These are phyloP conservation scores for Onygenales sp. DNA, from an alignment of 2,329 filamentous ascomycete genomes.

Conservation along the genomic window DNA sequence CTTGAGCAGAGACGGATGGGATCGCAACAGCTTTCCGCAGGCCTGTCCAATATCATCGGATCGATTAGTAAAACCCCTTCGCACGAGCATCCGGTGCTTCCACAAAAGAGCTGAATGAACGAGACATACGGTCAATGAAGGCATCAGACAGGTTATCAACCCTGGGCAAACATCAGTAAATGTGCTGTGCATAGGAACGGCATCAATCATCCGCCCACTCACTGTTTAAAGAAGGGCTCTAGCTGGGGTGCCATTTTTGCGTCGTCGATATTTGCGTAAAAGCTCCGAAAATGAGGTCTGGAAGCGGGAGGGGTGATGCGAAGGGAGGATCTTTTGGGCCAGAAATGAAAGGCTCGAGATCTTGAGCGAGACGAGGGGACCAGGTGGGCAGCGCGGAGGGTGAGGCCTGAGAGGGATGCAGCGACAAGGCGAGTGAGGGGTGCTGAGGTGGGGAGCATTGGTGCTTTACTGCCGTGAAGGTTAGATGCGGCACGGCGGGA, in stretches of 20 bases:
- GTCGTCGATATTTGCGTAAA: conserved; percentile 38
- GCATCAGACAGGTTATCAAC: conserved; percentile 68
- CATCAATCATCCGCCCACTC: conserved; percentile 13
- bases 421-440: conserved; percentile 10
- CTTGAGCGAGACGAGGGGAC: neutral
- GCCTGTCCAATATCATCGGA: conserved; percentile 20
- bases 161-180: conserved; percentile 16
- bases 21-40: conserved; percentile 90
- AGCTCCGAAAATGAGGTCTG: conserved; percentile 18
- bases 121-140: conserved; percentile 67
- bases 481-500: neutral
- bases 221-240: conserved; percentile 83
- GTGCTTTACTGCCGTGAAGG: neutral
- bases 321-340: neutral
- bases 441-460: conserved; percentile 13
- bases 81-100: neutral
- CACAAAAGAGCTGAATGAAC: neutral
- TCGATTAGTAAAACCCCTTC: neutral
- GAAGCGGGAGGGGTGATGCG: neutral
- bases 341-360: neutral
- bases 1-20: conserved; percentile 88
- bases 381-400: neutral
- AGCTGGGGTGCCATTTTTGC: conserved; percentile 79
- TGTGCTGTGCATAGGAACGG: neutral
- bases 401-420: neutral